phyloP scores from a whole-genome alignment of 225 moss, liverwort and hornwort genomes.

The Ulota crispa region DNA sequence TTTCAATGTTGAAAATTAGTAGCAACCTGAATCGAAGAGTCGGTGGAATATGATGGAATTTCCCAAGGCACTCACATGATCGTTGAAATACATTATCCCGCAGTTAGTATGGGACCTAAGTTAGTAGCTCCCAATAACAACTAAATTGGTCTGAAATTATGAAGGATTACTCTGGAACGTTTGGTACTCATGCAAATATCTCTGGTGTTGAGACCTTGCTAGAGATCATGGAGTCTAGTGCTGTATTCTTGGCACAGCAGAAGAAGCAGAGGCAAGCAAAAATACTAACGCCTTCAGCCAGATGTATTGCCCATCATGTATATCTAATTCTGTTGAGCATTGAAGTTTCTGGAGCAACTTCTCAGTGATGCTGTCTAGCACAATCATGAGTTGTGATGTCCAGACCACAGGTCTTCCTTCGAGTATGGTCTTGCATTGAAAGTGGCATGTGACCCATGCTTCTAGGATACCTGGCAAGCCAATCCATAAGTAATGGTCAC shows the following conservation, averaged over 20 bases:
- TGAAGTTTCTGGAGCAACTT: constrained; percentile 40
- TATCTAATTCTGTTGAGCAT: constrained; percentile 25
- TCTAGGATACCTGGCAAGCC: constrained; percentile 41
- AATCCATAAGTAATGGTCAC: constrained; percentile 1
- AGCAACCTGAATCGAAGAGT: not conserved
- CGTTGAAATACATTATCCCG: not conserved
- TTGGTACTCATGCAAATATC: not conserved
- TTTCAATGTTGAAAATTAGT: not conserved
- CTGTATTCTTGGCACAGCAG: constrained; percentile 28
- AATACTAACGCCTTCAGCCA: constrained; percentile 50
- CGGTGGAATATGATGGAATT: not conserved
- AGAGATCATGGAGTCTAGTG: constrained; percentile 8
- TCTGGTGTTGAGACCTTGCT: constrained; percentile 3
- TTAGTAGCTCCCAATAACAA: not conserved
- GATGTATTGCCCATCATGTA: constrained; percentile 29
- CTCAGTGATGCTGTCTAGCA: constrained; percentile 48
- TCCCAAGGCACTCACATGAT: not conserved
- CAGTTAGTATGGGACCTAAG: not conserved
- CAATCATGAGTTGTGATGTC: constrained; percentile 39
- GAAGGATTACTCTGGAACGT: not conserved
- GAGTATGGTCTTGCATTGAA: constrained; percentile 38
- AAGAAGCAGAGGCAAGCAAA: constrained; percentile 48
- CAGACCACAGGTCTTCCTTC: constrained; percentile 35
- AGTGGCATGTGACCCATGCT: constrained; percentile 56
- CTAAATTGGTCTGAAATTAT: not conserved